A percentile compares a stretch with the other conserved stretches of the same genome.
Conservation (phyloP, 306 rosid species). For the Senna tora region DNA sequence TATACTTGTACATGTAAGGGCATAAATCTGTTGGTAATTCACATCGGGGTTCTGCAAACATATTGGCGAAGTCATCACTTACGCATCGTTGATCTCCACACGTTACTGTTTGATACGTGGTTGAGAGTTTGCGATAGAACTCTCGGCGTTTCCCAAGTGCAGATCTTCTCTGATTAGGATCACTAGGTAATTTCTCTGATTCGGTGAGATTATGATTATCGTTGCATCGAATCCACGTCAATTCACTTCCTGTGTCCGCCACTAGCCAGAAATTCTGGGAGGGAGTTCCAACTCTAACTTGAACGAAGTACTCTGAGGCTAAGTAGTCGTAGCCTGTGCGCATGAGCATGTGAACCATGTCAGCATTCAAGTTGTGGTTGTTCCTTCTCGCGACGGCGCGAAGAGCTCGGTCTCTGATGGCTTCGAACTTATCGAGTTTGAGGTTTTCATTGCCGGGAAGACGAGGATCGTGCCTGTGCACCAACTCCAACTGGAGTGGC, state of each 20-base stretch:
- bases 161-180: not conserved
- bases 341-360: not conserved
- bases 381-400: not conserved
- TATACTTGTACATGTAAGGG: not conserved
- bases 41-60: not conserved
- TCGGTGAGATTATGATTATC: not conserved
- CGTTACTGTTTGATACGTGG: not conserved
- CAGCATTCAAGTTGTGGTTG: not conserved
- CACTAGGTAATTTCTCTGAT: too few species aligned
- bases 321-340: not conserved
- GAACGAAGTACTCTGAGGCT: not conserved
- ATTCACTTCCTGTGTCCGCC: not conserved
- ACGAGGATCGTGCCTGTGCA: not conserved
- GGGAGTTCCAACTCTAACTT: not conserved
- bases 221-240: not conserved
- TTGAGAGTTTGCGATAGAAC: not conserved
- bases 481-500: not conserved
- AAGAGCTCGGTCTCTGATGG: not conserved
- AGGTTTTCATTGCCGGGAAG: not conserved
- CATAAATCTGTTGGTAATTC: not conserved
- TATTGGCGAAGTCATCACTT: not conserved
- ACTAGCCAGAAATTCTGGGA: not conserved
- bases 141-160: too few species aligned
- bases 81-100: not conserved
- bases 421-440: not conserved